These are phyloP conservation scores for Microbotryum scabiosae DNA, from an alignment of 1,284 basidiomycete genomes.

Conservation along the genomic window DNA sequence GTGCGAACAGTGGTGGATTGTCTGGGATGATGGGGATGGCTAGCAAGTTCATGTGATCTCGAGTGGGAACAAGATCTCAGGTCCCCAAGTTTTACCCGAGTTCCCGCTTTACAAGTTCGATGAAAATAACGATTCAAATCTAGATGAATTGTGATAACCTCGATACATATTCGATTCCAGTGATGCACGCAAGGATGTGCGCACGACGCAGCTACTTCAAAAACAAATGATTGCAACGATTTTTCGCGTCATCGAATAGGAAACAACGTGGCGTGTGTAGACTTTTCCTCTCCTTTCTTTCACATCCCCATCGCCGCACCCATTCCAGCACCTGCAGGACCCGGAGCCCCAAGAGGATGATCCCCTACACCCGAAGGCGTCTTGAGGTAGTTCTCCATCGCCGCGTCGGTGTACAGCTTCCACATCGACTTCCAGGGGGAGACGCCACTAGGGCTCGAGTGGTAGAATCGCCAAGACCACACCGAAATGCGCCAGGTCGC, in stretches of 20 bases:
- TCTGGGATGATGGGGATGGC: conserved; percentile 2
- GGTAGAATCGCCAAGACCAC: background rate
- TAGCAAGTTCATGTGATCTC: conserved; percentile 3
- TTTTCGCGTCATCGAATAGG: background rate
- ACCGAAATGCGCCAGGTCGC: background rate
- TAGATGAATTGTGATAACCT: background rate
- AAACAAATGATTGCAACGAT: background rate
- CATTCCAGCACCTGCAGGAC: no score
- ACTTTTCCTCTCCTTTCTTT: no score
- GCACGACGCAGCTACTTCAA: background rate
- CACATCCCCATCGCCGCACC: no score
- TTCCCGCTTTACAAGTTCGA: background rate
- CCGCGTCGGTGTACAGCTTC: background rate
- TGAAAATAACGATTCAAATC: background rate
- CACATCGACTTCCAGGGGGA: background rate
- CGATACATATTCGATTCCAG: background rate
- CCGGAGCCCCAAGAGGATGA: no score
- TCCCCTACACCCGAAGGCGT: no score
- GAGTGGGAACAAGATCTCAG: background rate
- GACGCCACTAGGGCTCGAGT: background rate
- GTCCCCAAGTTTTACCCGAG: background rate
- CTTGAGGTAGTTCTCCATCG: background rate
- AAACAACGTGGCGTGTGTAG: no score
- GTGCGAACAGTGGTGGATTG: background rate
- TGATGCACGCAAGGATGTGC: background rate